These are phyloP conservation scores for Prinsepia uniflora DNA, from an alignment of 306 rosid species.

Conservation along the genomic window DNA sequence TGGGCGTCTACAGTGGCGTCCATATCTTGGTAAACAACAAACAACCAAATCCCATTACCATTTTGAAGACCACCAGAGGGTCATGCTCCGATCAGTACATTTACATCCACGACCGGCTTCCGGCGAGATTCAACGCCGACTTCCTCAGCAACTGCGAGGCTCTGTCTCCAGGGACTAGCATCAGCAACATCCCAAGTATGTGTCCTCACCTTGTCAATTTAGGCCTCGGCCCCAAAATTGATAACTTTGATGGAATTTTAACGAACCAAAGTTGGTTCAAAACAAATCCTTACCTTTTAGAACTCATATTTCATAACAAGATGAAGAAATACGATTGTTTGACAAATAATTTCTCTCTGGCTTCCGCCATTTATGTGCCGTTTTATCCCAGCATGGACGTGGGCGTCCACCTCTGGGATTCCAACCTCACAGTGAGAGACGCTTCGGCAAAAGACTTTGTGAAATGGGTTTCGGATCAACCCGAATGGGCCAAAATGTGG, in stretches of 20 bases:
- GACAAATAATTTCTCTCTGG: slow-evolving; percentile 55
- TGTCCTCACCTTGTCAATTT: slow-evolving; percentile 61
- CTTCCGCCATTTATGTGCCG: slow-evolving; percentile 80
- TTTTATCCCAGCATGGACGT: slow-evolving; percentile 84
- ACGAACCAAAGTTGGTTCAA: slow-evolving; percentile 48
- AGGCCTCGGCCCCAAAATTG: slow-evolving; percentile 60
- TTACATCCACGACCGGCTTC: slow-evolving; percentile 53
- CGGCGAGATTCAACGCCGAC: slow-evolving; percentile 56
- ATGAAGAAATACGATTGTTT: slow-evolving; percentile 62
- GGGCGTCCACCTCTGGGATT: slow-evolving; percentile 65
- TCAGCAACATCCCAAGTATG: slow-evolving; percentile 46
- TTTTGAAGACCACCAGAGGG: slow-evolving; percentile 26
- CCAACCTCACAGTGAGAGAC: slow-evolving; percentile 55
- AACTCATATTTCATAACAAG: slow-evolving; percentile 71
- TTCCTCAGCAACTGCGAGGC: slow-evolving; percentile 47
- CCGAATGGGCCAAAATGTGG: slow-evolving; percentile 70
- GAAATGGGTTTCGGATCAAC: slow-evolving; percentile 34
- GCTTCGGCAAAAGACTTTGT: slow-evolving; percentile 59
- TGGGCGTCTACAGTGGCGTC: slow-evolving; percentile 18
- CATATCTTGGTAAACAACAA: slow-evolving; percentile 23
- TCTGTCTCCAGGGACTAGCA: slow-evolving; percentile 66
- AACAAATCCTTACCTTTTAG: slow-evolving; percentile 74
- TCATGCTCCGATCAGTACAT: slow-evolving; percentile 63
- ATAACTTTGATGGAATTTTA: slow-evolving; percentile 34
- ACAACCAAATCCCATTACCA: slow-evolving; percentile 8